These are phyloP conservation scores for Penicillium paneum DNA, from an alignment of 2,329 filamentous ascomycete species.

Conservation along the genomic window DNA sequence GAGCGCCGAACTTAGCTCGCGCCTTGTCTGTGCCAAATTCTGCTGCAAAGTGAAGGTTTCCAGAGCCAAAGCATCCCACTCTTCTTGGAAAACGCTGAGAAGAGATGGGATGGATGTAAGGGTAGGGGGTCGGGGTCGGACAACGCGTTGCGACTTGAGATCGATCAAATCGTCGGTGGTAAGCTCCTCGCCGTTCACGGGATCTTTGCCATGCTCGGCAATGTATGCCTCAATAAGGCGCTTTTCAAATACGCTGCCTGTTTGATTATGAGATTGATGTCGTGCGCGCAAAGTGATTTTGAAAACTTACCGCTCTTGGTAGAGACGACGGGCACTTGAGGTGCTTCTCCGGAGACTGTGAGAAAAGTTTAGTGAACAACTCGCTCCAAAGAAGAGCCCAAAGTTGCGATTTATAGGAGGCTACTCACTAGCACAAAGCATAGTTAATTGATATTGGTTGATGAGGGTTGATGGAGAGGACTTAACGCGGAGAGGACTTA, in stretches of 20 bases:
- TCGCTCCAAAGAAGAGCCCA: background rate
- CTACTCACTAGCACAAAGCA: conserved; percentile 64
- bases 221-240: conserved; percentile 94
- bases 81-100: conserved; percentile 91
- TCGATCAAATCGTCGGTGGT: conserved; percentile 80
- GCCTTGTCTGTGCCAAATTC: conserved; percentile 81
- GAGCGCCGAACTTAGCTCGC: conserved; percentile 87
- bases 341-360: conserved; percentile 91
- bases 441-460: conserved; percentile 36
- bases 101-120: conserved; percentile 95
- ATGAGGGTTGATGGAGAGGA: conserved; percentile 22
- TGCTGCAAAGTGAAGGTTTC: conserved; percentile 90
- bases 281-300: conserved; percentile 13
- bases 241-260: conserved; percentile 90
- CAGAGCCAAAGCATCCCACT: conserved; percentile 92
- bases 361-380: conserved; percentile 18
- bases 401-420: conserved; percentile 6
- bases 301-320: conserved; percentile 76
- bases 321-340: conserved; percentile 90
- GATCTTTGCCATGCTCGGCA: conserved; percentile 87
- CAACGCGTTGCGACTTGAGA: conserved; percentile 76
- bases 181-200: conserved; percentile 81
- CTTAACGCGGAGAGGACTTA: conserved; percentile 29
- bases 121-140: conserved; percentile 84
- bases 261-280: conserved; percentile 28